Evolutionary conservation across 73 alveolate genomes (phyloP).

Genomic region (Tetrahymena elliotti): DNA sequence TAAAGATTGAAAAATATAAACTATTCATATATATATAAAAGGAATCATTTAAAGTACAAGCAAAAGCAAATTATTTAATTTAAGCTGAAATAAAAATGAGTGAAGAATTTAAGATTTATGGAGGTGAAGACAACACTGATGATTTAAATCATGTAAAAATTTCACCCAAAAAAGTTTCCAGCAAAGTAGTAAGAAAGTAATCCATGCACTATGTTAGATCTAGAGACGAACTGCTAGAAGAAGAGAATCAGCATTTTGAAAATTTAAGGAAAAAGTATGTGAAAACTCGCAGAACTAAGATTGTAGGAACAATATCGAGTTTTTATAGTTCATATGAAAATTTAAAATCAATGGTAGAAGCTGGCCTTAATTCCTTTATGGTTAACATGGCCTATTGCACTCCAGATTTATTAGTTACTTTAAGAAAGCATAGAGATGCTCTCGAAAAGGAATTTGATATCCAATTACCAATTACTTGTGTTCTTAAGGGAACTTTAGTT

Average conservation of each 20-base stretch:
- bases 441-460: not conserved
- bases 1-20: not conserved
- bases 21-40: not conserved
- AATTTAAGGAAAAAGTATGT: not conserved
- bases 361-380: not conserved
- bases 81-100: not conserved
- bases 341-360: conserved; percentile 1
- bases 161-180: not conserved
- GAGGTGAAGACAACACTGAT: not conserved
- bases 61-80: not conserved
- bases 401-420: not conserved
- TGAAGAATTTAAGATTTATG: not conserved
- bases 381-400: not conserved
- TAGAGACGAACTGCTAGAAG: not conserved
- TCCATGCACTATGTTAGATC: not conserved
- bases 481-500: conserved; percentile 3
- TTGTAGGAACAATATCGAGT: not conserved
- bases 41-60: not conserved
- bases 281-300: conserved; percentile 4
- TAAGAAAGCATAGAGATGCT: not conserved
- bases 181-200: not conserved
- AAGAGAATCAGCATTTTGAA: not conserved
- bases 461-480: not conserved
- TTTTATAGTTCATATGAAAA: not conserved
- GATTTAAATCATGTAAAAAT: not conserved